Evolutionary conservation across 139 green algal species (phyloP).

Genomic region (Pleodorina starrii): DNA sequence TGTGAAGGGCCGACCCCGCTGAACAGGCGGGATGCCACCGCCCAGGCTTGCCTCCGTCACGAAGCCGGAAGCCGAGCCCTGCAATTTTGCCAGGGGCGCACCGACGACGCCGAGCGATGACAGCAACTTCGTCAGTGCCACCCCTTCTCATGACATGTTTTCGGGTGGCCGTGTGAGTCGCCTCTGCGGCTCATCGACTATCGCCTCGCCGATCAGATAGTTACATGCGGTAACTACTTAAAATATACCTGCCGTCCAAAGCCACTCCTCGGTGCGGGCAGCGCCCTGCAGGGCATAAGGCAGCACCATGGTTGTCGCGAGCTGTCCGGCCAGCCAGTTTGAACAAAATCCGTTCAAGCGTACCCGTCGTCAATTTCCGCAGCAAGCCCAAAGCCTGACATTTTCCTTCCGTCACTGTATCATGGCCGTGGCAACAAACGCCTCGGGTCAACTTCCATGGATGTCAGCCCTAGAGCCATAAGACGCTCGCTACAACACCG

Average conservation of each 20-base stretch:
- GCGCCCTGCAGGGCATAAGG: not conserved
- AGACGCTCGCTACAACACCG: too few relatives aligned
- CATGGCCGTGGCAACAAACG: too few relatives aligned
- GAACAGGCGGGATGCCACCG: conserved; percentile 2
- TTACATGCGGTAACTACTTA: too few relatives aligned
- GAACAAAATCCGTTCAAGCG: not conserved
- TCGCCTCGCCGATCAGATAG: too few relatives aligned
- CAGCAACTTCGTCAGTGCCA: too few relatives aligned
- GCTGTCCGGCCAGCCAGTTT: not conserved
- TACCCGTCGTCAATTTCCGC: conserved; percentile 15
- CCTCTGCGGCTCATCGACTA: too few relatives aligned
- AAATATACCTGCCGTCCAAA: conserved; percentile 14
- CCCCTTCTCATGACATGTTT: too few relatives aligned
- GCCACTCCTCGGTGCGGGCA: conserved; percentile 1
- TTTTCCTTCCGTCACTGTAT: not conserved
- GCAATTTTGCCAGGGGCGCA: too few relatives aligned
- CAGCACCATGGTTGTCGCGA: not conserved
- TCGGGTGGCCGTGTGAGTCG: too few relatives aligned
- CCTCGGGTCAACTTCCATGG: conserved; percentile 14
- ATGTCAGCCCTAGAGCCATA: too few relatives aligned
- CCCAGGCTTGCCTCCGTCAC: conserved; percentile 10
- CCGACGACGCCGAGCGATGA: too few relatives aligned
- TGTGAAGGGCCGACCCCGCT: not conserved
- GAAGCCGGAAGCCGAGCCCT: conserved; percentile 2
- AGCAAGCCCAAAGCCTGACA: conserved; percentile 23